A percentile compares a stretch with the other conserved stretches of the same genome.
phyloP scores from a whole-genome alignment of 31 red algal genomes.

The Odonthalia washingtoniensis region DNA sequence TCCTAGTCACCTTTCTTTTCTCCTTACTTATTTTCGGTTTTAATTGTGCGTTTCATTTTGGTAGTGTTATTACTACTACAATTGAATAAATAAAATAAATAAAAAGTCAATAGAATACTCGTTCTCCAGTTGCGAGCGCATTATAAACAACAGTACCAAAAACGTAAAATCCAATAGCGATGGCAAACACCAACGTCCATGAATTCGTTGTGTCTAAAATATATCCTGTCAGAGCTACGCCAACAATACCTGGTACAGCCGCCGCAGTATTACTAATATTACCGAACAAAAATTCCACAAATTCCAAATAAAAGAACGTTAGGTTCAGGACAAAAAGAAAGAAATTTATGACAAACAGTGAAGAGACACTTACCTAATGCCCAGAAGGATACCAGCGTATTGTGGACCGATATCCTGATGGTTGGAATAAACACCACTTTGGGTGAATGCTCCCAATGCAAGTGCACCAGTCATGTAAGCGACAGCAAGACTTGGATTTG shows the following conservation, averaged over 20 bases:
- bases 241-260: constrained; percentile 97
- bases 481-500: constrained; percentile 70
- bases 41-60: no score
- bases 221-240: constrained; percentile 97
- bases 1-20: no score
- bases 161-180: constrained; percentile 96
- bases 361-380: constrained; percentile 67
- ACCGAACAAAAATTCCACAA: no score
- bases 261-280: constrained; percentile 97
- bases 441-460: constrained; percentile 92
- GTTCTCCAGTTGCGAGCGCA: constrained; percentile 83
- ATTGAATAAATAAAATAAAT: no score
- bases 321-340: constrained; percentile 22
- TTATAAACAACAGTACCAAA: constrained; percentile 95
- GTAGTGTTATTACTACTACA: no score
- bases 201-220: constrained; percentile 92
- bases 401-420: constrained; percentile 94
- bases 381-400: constrained; percentile 94
- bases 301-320: no score
- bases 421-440: constrained; percentile 97
- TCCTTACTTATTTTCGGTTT: no score
- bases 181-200: constrained; percentile 94
- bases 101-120: no score
- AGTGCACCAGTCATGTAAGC: constrained; percentile 91
- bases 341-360: no score